Percentiles rank a stretch among this genome's conserved stretches.
phyloP scores from a whole-genome alignment of 2,329 filamentous ascomycete species.

The Cephalotrichum gorgonifer region DNA sequence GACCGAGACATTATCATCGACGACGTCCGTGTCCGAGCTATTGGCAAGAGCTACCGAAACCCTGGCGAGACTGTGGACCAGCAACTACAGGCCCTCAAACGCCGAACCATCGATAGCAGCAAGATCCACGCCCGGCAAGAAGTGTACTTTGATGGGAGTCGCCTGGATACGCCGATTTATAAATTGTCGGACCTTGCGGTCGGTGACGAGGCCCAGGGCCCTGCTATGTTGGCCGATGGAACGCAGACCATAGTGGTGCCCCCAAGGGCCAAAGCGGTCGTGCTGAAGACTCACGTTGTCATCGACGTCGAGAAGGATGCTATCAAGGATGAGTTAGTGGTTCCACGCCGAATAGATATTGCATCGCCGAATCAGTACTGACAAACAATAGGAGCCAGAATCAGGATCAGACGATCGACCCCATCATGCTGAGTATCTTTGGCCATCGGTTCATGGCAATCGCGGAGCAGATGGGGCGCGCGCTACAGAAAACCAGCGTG shows the following conservation, averaged over 20 bases:
- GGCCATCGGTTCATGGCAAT: slow-evolving; percentile 80
- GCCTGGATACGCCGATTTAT: slow-evolving; percentile 70
- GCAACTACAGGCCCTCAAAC: slow-evolving; percentile 61
- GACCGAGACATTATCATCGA: slow-evolving; percentile 85
- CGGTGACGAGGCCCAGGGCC: slow-evolving; percentile 65
- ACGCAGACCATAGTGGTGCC: slow-evolving; percentile 90
- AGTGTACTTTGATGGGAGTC: slow-evolving; percentile 79
- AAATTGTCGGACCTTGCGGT: slow-evolving; percentile 65
- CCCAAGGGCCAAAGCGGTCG: slow-evolving; percentile 62
- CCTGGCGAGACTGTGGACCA: slow-evolving; percentile 74
- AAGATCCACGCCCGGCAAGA: slow-evolving; percentile 57
- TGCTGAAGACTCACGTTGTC: slow-evolving; percentile 80
- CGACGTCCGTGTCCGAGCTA: slow-evolving; percentile 78
- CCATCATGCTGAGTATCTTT: slow-evolving; percentile 71
- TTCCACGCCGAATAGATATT: not conserved
- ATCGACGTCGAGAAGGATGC: slow-evolving; percentile 53
- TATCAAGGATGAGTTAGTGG: not conserved
- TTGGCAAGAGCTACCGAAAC: slow-evolving; percentile 77
- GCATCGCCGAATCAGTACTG: not conserved
- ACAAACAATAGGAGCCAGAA: not conserved
- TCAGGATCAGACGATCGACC: slow-evolving; percentile 35
- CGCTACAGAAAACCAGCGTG: slow-evolving; percentile 70
- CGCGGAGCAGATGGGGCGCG: slow-evolving; percentile 74
- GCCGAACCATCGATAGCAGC: slow-evolving; percentile 41
- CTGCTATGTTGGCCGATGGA: slow-evolving; percentile 77